Conservation (phyloP, 495 filamentous ascomycete genomes). For the Xylaria flabelliformis region DNA sequence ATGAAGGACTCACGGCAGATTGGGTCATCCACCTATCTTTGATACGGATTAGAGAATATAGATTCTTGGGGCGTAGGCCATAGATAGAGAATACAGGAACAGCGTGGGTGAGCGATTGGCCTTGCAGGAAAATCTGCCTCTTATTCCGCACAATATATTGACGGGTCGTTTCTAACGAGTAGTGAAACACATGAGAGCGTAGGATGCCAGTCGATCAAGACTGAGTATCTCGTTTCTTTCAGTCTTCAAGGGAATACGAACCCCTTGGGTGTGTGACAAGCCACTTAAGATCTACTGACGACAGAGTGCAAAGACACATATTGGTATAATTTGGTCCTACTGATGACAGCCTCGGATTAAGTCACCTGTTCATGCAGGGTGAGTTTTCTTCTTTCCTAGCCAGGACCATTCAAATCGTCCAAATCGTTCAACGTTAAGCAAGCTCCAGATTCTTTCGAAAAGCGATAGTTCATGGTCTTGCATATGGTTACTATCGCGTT, state of each 20-base stretch:
- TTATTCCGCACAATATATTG: not conserved
- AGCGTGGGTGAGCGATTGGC: not conserved
- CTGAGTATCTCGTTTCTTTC: not conserved
- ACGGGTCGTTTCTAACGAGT: not conserved
- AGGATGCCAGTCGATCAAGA: not conserved
- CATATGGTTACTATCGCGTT: constrained; percentile 19
- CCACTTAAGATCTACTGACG: not conserved
- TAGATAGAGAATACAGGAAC: not conserved
- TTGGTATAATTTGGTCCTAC: not conserved
- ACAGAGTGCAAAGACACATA: not conserved
- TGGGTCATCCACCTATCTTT: not conserved
- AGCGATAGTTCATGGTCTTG: not conserved
- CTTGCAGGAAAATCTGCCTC: not conserved
- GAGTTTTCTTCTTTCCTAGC: not conserved
- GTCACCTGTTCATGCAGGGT: not conserved
- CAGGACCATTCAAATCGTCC: not conserved
- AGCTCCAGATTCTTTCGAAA: not conserved
- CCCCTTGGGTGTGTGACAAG: not conserved
- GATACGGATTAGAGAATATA: not conserved
- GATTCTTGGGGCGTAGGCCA: not conserved
- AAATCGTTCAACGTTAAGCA: not conserved
- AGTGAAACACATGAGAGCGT: not conserved
- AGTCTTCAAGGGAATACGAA: not conserved
- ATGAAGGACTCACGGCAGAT: not conserved
- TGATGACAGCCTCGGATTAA: not conserved